Base-by-base conservation (phyloP, 1,284 basidiomycete species). In the Sporisorium iseilematis-ciliati region DNA sequence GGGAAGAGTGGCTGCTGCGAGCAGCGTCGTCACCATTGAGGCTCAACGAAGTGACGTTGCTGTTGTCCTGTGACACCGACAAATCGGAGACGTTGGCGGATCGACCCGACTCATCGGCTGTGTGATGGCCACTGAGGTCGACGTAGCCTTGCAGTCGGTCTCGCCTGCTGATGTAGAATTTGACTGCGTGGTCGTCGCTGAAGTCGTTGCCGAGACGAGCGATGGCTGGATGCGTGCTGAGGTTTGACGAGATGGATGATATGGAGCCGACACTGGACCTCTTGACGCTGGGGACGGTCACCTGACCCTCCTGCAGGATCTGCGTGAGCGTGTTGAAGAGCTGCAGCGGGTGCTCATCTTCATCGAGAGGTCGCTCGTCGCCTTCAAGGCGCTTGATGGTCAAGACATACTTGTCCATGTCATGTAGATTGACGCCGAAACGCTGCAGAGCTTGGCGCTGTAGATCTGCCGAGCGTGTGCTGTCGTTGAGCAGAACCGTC, bases 141-240 rank as follows among this genome's bases (percentile, higher is more conserved):
- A 68, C 67, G 40, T 71, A 74, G 29, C 72, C 72, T 20, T 62
- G 66, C 48, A 67, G 26, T 48, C 65, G 68, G 7, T 75, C 70
- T 20, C 76, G 74, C 33, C 77, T 64, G 82, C 96, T 94, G 74
- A 99, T 86, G 86, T 96, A 98, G 85, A 98, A 93, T 86, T 97
- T 98, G 86, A 98, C 95, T 0, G 92, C 91, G 11, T 94, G 94
- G 82, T 98, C 95, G 75, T 99, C 96, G 57, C 93, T 93, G 84
- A 95, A 99, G 85, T 98, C 96, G 78, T 94, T 96, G 35, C 92
- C 91, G 38, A 97, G 87, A 79, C 93, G 92, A 78, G 91, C 91
- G 86, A 97, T 98, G 18, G 95, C 94, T 11, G 95, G 95, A 82
- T 97, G 93, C 88, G 93, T 91, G 8, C 92, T 93, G 29, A 98